phyloP scores from a whole-genome alignment of 225 moss, liverwort and hornwort species.

The Straminergon stramineum region DNA sequence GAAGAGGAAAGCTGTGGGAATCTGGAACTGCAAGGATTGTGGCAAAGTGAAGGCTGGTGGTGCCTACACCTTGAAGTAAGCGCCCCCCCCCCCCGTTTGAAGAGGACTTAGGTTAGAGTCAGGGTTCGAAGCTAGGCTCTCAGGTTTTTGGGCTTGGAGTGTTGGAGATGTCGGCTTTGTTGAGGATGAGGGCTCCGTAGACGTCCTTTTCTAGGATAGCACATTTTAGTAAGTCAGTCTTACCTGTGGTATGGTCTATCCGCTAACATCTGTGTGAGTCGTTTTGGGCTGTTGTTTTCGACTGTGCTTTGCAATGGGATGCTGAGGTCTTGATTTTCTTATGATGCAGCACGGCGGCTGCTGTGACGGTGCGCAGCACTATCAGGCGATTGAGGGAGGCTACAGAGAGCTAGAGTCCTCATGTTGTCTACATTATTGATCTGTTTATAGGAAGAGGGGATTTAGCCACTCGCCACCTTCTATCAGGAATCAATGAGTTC shows the following conservation, averaged over 20 bases:
- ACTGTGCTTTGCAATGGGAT: not conserved
- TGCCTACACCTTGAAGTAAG: slow-evolving; percentile 62
- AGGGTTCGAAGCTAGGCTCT: not conserved
- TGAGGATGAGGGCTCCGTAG: not conserved
- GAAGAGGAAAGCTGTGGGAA: slow-evolving; percentile 61
- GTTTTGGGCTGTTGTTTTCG: not conserved
- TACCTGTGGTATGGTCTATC: not conserved
- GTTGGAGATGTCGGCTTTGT: not conserved
- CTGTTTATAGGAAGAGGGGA: not conserved
- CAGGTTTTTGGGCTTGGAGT: not conserved
- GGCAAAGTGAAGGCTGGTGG: slow-evolving; percentile 63
- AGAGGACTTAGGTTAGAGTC: not conserved
- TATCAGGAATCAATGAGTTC: not conserved
- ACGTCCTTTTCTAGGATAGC: not conserved
- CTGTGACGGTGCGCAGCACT: slow-evolving; percentile 38
- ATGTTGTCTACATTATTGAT: not conserved
- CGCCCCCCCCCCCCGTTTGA: not conserved
- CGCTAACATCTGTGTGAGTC: not conserved
- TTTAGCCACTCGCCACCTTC: not conserved
- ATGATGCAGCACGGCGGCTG: slow-evolving; percentile 27
- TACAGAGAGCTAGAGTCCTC: slow-evolving; percentile 27
- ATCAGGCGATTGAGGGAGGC: slow-evolving; percentile 42
- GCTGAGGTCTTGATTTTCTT: not conserved
- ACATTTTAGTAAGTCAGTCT: not conserved
- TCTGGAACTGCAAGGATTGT: slow-evolving; percentile 63